Base-by-base conservation (phyloP, 2,329 filamentous ascomycete genomes). In the Colletotrichum sp. region DNA sequence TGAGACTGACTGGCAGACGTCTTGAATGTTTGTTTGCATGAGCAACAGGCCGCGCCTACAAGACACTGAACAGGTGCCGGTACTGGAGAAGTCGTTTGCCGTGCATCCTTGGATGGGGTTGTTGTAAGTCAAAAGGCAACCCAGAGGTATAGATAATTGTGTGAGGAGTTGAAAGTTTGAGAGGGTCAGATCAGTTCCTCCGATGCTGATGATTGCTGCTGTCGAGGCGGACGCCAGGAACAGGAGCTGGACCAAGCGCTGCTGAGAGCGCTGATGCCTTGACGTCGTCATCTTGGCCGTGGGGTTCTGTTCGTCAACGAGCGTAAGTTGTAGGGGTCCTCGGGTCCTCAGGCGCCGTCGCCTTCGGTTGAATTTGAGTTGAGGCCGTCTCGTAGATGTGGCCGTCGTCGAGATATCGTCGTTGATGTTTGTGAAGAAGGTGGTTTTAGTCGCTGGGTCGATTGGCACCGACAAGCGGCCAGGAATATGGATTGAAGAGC, bases 51-150 rank as follows among this genome's bases (percentile, higher is more conserved):
- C 82, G 9, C 74, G 73, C 54, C 78, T 79, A 75, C 87, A 88
- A 5, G 68, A 72, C 6, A 71, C 47, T 18, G 86, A 87, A 78
- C 87, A 88, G 3, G 76, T 76, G 15, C 75, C 80, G 43, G 80
- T 81, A 4, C 69, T 69, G 8, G 73, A 75, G 31, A 87, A 87
- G 76, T 87, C 86, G 69, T 69, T 33, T 5, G 76, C 38, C 6
- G 66, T 70, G 77, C 86, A 88, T 64, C 81, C 81, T n/a, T 69
- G 55, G 31, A 88, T 82, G 7, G 82, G 82, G 8, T 80, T 78
- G 76, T 85, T 84, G 79, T 88, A 88, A 38, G 84, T 85, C 47
- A 82, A 76, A 16, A 83, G 78, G 76, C 86, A 88, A 55, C 76
- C 76, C 43, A 84, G 69, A 1, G 85, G 81, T 12, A 84, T 79